Conservation (phyloP, 208 protist species). For the Acanthamoeba royreba region DNA sequence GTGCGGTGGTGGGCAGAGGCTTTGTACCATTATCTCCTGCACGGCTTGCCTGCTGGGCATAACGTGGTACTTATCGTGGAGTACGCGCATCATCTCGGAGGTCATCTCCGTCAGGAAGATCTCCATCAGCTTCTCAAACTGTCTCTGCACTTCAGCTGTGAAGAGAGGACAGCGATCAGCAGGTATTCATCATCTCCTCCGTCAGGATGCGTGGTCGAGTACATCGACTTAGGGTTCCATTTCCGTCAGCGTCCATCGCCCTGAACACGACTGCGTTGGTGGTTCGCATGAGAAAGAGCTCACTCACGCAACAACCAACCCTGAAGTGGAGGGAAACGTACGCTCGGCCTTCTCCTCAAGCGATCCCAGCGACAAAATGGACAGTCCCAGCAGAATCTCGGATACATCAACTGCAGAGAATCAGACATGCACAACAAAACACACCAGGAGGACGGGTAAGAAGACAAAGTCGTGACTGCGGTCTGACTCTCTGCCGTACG, state of each 20-base stretch:
- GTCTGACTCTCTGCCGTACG: too few relatives aligned
- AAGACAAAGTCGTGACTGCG: too few relatives aligned
- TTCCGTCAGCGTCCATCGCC: background rate
- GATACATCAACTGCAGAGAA: background rate
- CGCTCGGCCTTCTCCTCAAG: background rate
- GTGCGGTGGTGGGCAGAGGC: background rate
- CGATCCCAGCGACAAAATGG: background rate
- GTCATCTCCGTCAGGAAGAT: background rate
- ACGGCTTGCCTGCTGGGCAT: background rate
- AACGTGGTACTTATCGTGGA: background rate
- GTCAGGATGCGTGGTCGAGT: background rate
- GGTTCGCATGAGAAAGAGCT: background rate
- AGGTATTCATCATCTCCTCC: too few relatives aligned
- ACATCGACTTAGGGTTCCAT: background rate
- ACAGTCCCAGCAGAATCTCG: background rate
- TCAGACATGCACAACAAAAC: background rate
- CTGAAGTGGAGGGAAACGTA: background rate
- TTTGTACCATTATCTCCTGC: background rate
- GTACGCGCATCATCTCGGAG: background rate
- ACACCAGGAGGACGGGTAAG: background rate
- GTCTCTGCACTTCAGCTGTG: background rate
- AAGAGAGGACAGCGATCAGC: too few relatives aligned
- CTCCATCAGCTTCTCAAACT: background rate
- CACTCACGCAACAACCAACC: background rate
- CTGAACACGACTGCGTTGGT: background rate